Percentiles rank a stretch among this genome's conserved stretches.
Evolutionary conservation across 768 basidiomycete species (phyloP).

Genomic region (Hebeloma cylindrosporum): DNA sequence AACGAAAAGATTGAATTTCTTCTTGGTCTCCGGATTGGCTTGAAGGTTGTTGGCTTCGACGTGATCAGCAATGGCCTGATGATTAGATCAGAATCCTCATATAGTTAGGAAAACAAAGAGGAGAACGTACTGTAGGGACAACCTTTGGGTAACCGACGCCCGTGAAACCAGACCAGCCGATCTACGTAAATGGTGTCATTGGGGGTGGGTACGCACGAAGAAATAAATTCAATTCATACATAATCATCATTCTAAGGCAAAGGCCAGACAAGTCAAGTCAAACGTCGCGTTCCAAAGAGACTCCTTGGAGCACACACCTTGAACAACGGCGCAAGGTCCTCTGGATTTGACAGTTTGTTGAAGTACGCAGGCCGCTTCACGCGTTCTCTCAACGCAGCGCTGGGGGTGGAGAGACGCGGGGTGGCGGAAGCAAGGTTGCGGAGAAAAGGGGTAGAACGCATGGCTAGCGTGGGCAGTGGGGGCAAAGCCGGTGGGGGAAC

Average conservation of each 20-base stretch:
- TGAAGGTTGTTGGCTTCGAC: slow-evolving; percentile 44
- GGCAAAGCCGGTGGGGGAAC: not conserved
- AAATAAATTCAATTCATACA: slow-evolving; percentile 28
- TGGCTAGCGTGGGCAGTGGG: slow-evolving; percentile 1
- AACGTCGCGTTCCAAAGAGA: not conserved
- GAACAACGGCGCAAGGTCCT: slow-evolving; percentile 43
- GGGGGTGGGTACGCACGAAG: not conserved
- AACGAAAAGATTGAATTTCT: slow-evolving; percentile 49
- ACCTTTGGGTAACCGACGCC: slow-evolving; percentile 51
- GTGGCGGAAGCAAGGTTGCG: slow-evolving; percentile 5
- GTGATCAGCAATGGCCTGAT: slow-evolving; percentile 47
- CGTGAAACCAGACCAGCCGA: slow-evolving; percentile 52
- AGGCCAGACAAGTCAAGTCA: not conserved
- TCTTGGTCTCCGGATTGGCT: slow-evolving; percentile 41
- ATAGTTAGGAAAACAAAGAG: not conserved
- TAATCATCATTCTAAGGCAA: slow-evolving; percentile 43
- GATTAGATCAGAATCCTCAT: not conserved
- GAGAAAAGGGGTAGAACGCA: slow-evolving; percentile 14
- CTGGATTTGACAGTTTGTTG: slow-evolving; percentile 35
- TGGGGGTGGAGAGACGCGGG: slow-evolving; percentile 8
- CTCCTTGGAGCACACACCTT: slow-evolving; percentile 28
- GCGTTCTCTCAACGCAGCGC: slow-evolving; percentile 39
- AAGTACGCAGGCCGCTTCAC: slow-evolving; percentile 40
- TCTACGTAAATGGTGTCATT: slow-evolving; percentile 25
- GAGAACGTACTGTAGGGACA: slow-evolving; percentile 37